Percentiles rank a stretch among this genome's conserved stretches.
These are phyloP conservation scores for Stagonosporopsis tanaceti DNA, from an alignment of 2,329 filamentous ascomycete species.

Conservation along the genomic window DNA sequence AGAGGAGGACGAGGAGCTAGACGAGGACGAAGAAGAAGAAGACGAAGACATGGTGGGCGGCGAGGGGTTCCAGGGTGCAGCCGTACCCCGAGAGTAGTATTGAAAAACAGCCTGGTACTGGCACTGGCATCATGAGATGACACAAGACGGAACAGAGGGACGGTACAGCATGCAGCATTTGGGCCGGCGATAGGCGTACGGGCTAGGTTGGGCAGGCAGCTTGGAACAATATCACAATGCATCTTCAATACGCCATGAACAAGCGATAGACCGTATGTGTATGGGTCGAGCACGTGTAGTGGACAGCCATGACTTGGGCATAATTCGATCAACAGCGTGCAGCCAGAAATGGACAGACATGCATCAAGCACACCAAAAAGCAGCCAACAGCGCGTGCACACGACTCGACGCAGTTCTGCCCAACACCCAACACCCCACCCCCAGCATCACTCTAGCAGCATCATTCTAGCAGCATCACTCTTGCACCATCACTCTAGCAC, in stretches of 20 bases:
- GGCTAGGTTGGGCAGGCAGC: constrained; percentile 25
- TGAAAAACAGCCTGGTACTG: not conserved
- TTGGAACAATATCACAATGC: constrained; percentile 15
- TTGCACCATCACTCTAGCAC: too few species aligned
- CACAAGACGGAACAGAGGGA: not conserved
- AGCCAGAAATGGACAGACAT: not conserved
- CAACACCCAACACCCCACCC: not conserved
- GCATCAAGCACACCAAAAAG: not conserved
- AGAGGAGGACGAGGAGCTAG: constrained; percentile 68
- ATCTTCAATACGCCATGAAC: not conserved
- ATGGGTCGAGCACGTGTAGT: not conserved
- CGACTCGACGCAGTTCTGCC: constrained; percentile 2
- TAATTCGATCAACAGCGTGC: not conserved
- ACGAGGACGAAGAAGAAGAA: constrained; percentile 66
- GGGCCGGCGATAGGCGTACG: constrained; percentile 33
- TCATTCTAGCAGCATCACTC: not conserved
- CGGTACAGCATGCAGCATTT: constrained; percentile 23
- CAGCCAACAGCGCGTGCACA: constrained; percentile 6
- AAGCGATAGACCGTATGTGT: not conserved
- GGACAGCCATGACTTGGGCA: not conserved
- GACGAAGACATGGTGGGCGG: constrained; percentile 52
- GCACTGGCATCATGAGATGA: not conserved
- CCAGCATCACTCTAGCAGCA: not conserved
- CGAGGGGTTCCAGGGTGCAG: constrained; percentile 39
- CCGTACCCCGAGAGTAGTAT: constrained; percentile 20